A percentile compares a stretch with the other conserved stretches of the same genome.
phyloP scores from a whole-genome alignment of 2,329 filamentous ascomycete species.

The Chrysosporium keratinophilum region DNA sequence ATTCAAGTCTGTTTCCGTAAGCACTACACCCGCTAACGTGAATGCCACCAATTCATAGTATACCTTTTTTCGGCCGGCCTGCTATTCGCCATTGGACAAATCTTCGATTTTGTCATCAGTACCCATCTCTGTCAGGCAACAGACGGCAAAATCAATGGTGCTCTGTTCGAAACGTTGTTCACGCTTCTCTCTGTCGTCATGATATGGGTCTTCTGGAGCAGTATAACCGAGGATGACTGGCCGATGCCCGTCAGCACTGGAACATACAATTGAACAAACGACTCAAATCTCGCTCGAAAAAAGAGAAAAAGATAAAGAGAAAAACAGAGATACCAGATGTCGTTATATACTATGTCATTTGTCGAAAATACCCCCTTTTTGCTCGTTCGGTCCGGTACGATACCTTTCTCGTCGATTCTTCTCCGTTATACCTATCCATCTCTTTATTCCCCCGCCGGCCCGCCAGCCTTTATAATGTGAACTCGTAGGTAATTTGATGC shows the following conservation, averaged over 20 bases:
- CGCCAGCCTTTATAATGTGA: constrained; percentile 6
- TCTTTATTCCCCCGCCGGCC: not conserved
- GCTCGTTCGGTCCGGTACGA: not conserved
- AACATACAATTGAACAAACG: constrained; percentile 24
- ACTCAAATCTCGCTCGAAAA: not conserved
- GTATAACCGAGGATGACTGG: constrained; percentile 98
- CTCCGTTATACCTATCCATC: constrained; percentile 1
- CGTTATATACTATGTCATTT: not conserved
- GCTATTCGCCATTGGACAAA: constrained; percentile 81
- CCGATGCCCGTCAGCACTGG: constrained; percentile 43
- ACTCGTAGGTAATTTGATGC: not conserved
- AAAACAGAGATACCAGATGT: not conserved
- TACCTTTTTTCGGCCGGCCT: constrained; percentile 65
- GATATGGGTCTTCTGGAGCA: constrained; percentile 96
- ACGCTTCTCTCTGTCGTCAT: constrained; percentile 71
- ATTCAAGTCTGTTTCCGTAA: not conserved
- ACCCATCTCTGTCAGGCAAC: constrained; percentile 79
- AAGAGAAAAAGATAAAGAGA: not conserved
- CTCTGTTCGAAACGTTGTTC: constrained; percentile 87
- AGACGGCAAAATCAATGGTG: constrained; percentile 76
- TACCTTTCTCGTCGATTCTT: not conserved
- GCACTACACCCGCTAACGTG: not conserved
- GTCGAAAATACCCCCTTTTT: constrained; percentile 5
- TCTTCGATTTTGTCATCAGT: constrained; percentile 94
- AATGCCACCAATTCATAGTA: constrained; percentile 35